Base-by-base conservation (phyloP, 1,284 basidiomycete genomes). In the Abortiporus biennis region DNA sequence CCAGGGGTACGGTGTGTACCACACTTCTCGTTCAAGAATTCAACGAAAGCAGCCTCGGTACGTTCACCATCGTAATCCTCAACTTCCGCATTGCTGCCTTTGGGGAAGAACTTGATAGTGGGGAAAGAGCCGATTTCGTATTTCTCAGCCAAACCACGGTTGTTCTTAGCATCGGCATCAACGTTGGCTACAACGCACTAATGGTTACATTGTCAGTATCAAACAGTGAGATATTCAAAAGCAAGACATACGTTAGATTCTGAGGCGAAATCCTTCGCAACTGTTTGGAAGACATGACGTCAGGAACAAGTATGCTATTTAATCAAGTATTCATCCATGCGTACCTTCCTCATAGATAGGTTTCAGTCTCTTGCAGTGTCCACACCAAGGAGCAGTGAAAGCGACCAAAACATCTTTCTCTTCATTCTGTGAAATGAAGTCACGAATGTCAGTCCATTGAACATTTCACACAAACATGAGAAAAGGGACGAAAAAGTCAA, bases 101-200 rank as follows among this genome's bases (percentile, higher is more conserved):
- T 84, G 55, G 89, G 76, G 81, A 94, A 97, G 74, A 95, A 96
- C 64, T 90, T 93, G 70, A 99, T 80, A 13, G 93, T 98, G 0
- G 95, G 95, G 80, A 78, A 88, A 47, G 80, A 77, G 30, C 65
- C 61, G 47, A 96, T 74, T 11, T 72, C 85, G 59, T 92, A 93
- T 54, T 79, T 77, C 37, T 64, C 54, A n/a, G 85, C 83, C 44
- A 97, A 65, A 20, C 74, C 77, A 54, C 77, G 75, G 74, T 96
- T 95, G 54, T 72, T 71, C 47, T 80, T 74, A 40, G 86, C 85
- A 59, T 98, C 92, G 21, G 87, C 92, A 64, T 99, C 84, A 52
- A 97, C 70, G 62, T 95, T 91, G 21, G 92, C 93, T 42, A 98
- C 77, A 44, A 95, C 65, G 57, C 89, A 92, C 80, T 90, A 50